Evolutionary conservation across 2,329 filamentous ascomycete species (phyloP), one percentile per base, ranked within the genome.

Genomic region (Neoscytalidium dimidiatum): DNA sequence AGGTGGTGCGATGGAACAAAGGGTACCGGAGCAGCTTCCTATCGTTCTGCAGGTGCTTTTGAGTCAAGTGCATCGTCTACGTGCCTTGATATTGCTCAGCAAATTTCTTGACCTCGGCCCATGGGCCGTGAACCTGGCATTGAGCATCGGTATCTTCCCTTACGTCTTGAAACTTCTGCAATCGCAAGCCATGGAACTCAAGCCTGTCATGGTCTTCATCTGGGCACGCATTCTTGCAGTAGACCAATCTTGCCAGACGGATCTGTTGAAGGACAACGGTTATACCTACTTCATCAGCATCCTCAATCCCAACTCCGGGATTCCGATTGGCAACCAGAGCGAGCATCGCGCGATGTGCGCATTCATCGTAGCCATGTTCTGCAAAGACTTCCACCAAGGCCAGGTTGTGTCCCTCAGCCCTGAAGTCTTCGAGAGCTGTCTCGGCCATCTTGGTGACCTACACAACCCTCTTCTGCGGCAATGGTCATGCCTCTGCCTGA

Each of bases 341-440:
- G 95, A 98, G 79, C 95, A 99, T 81, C 92, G 96, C 73, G 95
- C 95, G 48, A 99, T 99, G 95, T 98, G 95, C 76, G 94, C 95
- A 1, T 99, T 99, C 75, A 97, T 99, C 67, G 87, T 98, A 46
- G 91, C 94, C 28, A 96, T 97, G 86, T 92, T 99, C 68, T 99
- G 95, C 86, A 96, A 95, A 75, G 91, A 91, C 68, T 97, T 97
- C 78, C 91, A 90, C 68, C 92, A 95, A 68, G 95, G 94, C 2
- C 94, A 97, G 77, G 90, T 90, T 58, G 94, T 97, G 11, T 97
- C 94, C 74, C 89, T 97, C 70, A 92, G 92, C 69, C 91, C 90
- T 0, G 94, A 97, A 69, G 89, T 98, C 67, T 94, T 98, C 82
- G 88, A 90, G 41, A 94, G 90, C 70, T 98, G 94, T 74, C 81